Evolutionary conservation across 257 asterid genomes (phyloP), one percentile per base, ranked within the genome.

Genomic region (Scutellaria baicalensis): DNA sequence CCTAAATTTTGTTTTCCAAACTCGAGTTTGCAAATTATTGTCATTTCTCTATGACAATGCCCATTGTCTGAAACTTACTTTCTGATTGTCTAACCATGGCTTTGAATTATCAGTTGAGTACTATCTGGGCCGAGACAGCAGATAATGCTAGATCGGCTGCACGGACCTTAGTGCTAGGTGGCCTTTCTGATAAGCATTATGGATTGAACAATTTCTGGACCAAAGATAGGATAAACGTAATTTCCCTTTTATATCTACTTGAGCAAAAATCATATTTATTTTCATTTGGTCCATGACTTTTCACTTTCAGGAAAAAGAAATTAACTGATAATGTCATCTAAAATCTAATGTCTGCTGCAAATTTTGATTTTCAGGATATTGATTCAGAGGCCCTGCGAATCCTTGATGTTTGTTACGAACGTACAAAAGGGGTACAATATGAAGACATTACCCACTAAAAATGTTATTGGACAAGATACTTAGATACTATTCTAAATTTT

Each of bases 101-200:
- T 48, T 73, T 72, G 63, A 4, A 39, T 31, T 45, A 40, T 72
- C 88, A 93, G 99, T 62, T 86, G 77, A 93, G 96, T 74, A 93
- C 99, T 35, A 93, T 91, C 67, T 93, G 97, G 97, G 96, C 95
- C 1, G 95, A 89, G 84, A 84, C 95, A 0, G 92, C 96, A 55
- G 91, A 93, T 76, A 87, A 89, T 74, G 99, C 97, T 40, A 71
- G 99, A 76, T 85, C 97, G 44, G 95, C 96, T 68, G 97, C 99
- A 10, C 89, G 99, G 48, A 73, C 84, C 40, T 82, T 88, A 60
- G 87, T 93, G 73, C 88, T 93, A 39, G 95, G 97, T 10, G 97
- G 99, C 59, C 93, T 93, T 49, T 85, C 96, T 0, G 92, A 81
- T 59, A 87, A 86, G 77, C 80, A 87, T 72, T 87, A 83, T 39